These are phyloP conservation scores for Rhizopogon vesiculosus DNA, from an alignment of 768 basidiomycete species.

Conservation along the genomic window DNA sequence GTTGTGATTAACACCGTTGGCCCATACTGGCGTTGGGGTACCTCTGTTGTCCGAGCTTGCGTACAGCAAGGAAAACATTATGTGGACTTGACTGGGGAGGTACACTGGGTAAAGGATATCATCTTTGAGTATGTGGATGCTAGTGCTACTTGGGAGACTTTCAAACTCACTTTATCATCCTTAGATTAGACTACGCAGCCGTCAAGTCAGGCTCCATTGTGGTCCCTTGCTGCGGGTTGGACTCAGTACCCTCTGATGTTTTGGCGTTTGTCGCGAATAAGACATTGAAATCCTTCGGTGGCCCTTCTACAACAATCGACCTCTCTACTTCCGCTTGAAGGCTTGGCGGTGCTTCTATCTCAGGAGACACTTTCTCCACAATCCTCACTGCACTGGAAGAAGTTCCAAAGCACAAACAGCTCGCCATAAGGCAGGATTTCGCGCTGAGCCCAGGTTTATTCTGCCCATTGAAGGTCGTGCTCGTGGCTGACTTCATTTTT, in stretches of 20 bases:
- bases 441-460: conserved; percentile 40
- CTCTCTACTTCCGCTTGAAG: conserved; percentile 49
- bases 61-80: conserved; percentile 75
- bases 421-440: conserved; percentile 30
- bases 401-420: conserved; percentile 24
- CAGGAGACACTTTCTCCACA: conserved; percentile 35
- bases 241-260: conserved; percentile 75
- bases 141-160: conserved; percentile 1
- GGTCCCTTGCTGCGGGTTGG: conserved; percentile 74
- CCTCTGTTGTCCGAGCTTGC: conserved; percentile 77
- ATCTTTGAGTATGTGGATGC: conserved; percentile 46
- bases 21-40: conserved; percentile 69
- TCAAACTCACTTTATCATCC: conserved; percentile 11
- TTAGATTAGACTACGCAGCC: conserved; percentile 69
- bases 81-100: conserved; percentile 79
- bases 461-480: background rate
- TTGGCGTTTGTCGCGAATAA: conserved; percentile 63
- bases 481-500: conserved; percentile 3
- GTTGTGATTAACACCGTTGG: conserved; percentile 79
- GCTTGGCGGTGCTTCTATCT: conserved; percentile 25
- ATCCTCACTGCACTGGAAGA: conserved; percentile 28
- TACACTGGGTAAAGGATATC: conserved; percentile 59
- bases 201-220: conserved; percentile 69
- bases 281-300: conserved; percentile 50
- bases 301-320: conserved; percentile 36